These are phyloP conservation scores for Macrolepiota fuliginosa DNA, from an alignment of 768 basidiomycete species.

Conservation along the genomic window DNA sequence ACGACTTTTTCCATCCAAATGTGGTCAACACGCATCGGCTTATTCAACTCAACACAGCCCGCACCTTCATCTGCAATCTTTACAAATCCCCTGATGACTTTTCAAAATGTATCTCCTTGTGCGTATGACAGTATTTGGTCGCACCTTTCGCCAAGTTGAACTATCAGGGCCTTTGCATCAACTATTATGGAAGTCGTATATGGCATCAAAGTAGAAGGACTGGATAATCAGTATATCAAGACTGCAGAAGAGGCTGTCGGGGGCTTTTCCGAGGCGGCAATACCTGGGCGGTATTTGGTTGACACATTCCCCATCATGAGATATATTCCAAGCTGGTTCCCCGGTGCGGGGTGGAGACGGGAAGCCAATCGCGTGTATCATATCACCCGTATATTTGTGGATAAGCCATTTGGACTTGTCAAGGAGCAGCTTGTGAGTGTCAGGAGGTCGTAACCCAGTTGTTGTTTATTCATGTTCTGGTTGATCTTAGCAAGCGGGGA, in stretches of 20 bases:
- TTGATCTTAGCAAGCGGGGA: not conserved
- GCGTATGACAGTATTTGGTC: not conserved
- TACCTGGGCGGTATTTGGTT: slow-evolving; percentile 30
- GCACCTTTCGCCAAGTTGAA: not conserved
- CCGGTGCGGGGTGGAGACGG: not conserved
- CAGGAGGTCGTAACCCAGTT: not conserved
- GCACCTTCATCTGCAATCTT: slow-evolving; percentile 3
- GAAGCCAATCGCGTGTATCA: not conserved
- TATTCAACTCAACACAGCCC: not conserved
- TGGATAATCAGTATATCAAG: slow-evolving; percentile 18
- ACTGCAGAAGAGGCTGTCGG: slow-evolving; percentile 22
- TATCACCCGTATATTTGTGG: not conserved
- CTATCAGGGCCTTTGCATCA: slow-evolving; percentile 9
- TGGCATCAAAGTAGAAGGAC: not conserved
- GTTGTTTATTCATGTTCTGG: not conserved
- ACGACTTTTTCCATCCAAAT: slow-evolving; percentile 12
- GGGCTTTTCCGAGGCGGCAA: slow-evolving; percentile 20
- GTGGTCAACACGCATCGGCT: slow-evolving; percentile 5
- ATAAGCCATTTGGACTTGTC: not conserved
- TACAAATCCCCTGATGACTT: slow-evolving; percentile 10
- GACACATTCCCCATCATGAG: slow-evolving; percentile 18
- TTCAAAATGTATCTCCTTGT: not conserved
- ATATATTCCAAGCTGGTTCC: not conserved
- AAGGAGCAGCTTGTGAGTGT: slow-evolving; percentile 6
- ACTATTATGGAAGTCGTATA: slow-evolving; percentile 20